phyloP scores from a whole-genome alignment of 2,329 filamentous ascomycete species.

The Calonectria fujianensis region DNA sequence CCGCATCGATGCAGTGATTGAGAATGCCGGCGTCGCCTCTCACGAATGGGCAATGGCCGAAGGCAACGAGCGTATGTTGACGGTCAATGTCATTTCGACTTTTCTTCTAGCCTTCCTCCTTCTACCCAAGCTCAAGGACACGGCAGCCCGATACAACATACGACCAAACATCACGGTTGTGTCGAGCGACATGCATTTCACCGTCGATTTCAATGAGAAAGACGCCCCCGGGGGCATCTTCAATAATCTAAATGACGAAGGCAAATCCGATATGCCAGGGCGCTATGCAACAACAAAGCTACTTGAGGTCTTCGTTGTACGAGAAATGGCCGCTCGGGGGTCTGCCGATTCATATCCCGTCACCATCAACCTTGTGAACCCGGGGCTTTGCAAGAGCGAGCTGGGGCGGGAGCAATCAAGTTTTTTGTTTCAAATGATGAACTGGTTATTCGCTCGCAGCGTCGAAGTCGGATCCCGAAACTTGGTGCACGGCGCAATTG shows the following conservation, averaged over 20 bases:
- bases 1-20: slow-evolving; percentile 66
- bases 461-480: slow-evolving; percentile 69
- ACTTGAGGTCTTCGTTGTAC: slow-evolving; percentile 55
- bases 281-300: slow-evolving; percentile 59
- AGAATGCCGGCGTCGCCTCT: slow-evolving; percentile 64
- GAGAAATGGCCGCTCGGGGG: slow-evolving; percentile 43
- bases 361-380: slow-evolving; percentile 21
- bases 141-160: slow-evolving; percentile 49
- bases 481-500: slow-evolving; percentile 60
- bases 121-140: slow-evolving; percentile 70
- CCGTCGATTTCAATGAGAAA: slow-evolving; percentile 55
- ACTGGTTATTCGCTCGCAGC: slow-evolving; percentile 59
- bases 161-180: slow-evolving; percentile 56
- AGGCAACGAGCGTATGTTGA: slow-evolving; percentile 68
- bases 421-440: not conserved
- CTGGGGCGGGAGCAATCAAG: not conserved
- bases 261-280: slow-evolving; percentile 34
- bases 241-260: slow-evolving; percentile 53
- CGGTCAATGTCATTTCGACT: slow-evolving; percentile 72
- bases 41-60: slow-evolving; percentile 59
- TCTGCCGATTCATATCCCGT: not conserved
- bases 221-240: slow-evolving; percentile 54
- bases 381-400: not conserved
- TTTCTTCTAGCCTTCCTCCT: slow-evolving; percentile 70
- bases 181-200: slow-evolving; percentile 53